Base-by-base conservation (phyloP, 345 rosid species). In the Euclidium syriacum region DNA sequence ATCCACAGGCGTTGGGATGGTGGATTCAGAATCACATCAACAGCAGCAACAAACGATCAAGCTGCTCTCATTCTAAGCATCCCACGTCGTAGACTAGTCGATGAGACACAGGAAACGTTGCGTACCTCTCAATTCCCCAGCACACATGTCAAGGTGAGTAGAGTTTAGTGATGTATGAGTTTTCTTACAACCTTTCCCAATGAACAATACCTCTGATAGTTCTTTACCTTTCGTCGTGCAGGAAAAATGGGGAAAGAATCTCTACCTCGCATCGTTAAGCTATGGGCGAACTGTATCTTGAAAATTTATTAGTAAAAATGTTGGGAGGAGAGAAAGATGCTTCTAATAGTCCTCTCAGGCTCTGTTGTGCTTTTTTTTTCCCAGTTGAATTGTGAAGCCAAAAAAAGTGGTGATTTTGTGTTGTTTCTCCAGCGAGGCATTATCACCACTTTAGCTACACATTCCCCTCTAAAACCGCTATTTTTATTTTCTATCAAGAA, bases 101-200 rank as follows among this genome's bases (percentile, higher is more conserved):
- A 90, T 46, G 99, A 88, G 83, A 95, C 99, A 2, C 99, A 95
- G 60, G 99, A 95, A 81, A 95, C 99, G 5, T 67, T 95, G 48
- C 88, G 98, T 26, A 90, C 98, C 26, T 83, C 97, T 59, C 87
- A 86, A 52, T 95, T 95, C 77, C 99, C 99, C 8, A 85, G 98
- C 64, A 78, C 95, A 16, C 96, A 90, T 75, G 96, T 95, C 17
- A 95, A 90, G 99, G 99, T 90, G 65, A 64, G 52, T 44, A 58
- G 34, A 48, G n/a, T 19, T 33, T 10, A 5, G n/a, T 22, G 12
- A 30, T 25, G 19, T 47, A 4, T 27, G 12, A 30, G 18, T 4
- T 35, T 2, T 51, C 47, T 18, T 16, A 39, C n/a, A 32, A 51
- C 56, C 44, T 15, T 17, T 27, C 6, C 55, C 12, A 2, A 12